Percentiles rank a stretch among this genome's conserved stretches.
phyloP scores from a whole-genome alignment of 2,329 filamentous ascomycete species.

The Fusarium nelsonii region DNA sequence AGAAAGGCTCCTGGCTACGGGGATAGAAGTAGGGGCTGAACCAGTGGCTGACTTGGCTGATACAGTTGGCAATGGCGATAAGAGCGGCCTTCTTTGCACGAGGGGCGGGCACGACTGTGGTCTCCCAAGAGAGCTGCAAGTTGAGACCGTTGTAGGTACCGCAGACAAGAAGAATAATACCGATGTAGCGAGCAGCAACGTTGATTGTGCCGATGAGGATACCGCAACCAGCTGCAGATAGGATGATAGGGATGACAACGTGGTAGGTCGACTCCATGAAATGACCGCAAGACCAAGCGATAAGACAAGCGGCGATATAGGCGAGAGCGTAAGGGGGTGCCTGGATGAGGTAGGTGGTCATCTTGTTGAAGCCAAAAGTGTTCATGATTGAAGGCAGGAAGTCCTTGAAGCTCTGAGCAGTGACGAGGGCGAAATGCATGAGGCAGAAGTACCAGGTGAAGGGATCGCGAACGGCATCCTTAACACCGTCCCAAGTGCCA shows the following conservation, averaged over 20 bases:
- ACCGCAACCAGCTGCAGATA: constrained; percentile 55
- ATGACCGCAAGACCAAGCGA: constrained; percentile 56
- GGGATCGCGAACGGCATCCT: constrained; percentile 52
- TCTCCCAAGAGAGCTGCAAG: constrained; percentile 58
- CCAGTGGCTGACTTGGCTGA: constrained; percentile 57
- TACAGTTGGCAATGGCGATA: constrained; percentile 58
- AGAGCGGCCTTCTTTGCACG: constrained; percentile 57
- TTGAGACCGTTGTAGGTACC: constrained; percentile 58
- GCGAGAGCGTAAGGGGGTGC: constrained; percentile 59
- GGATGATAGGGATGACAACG: constrained; percentile 54
- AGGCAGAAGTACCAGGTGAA: constrained; percentile 56
- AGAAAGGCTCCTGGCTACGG: constrained; percentile 48
- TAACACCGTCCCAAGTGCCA: constrained; percentile 55
- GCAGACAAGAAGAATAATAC: constrained; percentile 55
- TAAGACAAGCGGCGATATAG: constrained; percentile 55
- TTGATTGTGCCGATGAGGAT: constrained; percentile 58
- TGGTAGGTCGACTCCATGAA: constrained; percentile 57
- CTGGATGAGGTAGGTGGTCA: constrained; percentile 56
- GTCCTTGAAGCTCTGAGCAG: constrained; percentile 57
- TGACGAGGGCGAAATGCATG: constrained; percentile 59
- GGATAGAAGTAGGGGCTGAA: constrained; percentile 57
- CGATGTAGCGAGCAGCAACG: constrained; percentile 58
- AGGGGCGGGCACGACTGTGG: constrained; percentile 56
- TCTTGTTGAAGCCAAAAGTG: constrained; percentile 49
- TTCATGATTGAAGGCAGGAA: constrained; percentile 58